Evolutionary conservation across 306 rosid genomes (phyloP).

Genomic region (Dalbergia cultrata): DNA sequence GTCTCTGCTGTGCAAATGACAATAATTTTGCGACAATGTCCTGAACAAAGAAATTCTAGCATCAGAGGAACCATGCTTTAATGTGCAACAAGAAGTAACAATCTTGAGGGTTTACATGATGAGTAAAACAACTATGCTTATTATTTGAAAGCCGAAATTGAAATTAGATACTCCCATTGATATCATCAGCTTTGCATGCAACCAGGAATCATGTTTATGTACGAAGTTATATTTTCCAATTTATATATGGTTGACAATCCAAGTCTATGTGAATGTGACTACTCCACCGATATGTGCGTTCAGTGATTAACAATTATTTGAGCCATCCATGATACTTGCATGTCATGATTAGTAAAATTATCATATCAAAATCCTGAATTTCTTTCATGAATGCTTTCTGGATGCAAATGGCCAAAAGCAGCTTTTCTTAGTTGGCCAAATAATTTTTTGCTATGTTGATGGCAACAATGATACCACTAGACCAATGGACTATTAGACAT

Average conservation of each 20-base stretch:
- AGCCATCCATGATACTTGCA: too few species aligned
- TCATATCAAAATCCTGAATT: too few species aligned
- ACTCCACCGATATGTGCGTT: too few species aligned
- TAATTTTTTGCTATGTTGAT: neutral
- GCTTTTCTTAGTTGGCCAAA: too few species aligned
- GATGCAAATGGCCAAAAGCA: too few species aligned
- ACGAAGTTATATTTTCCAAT: too few species aligned
- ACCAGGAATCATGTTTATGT: too few species aligned
- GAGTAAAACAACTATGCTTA: neutral
- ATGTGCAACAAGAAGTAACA: neutral
- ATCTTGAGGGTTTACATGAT: constrained; percentile 1
- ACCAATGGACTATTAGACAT: neutral
- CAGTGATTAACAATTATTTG: too few species aligned
- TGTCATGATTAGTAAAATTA: too few species aligned
- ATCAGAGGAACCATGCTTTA: constrained; percentile 32
- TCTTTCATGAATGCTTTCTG: too few species aligned
- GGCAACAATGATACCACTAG: neutral
- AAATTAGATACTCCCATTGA: neutral
- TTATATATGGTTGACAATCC: too few species aligned
- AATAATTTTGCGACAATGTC: constrained; percentile 85
- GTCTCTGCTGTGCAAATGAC: constrained; percentile 83
- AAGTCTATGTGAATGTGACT: too few species aligned
- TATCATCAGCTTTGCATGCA: neutral
- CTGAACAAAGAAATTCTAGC: constrained; percentile 56
- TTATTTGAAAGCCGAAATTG: neutral